These are phyloP conservation scores for Dillenia turbinata DNA, from an alignment of 164 flowering plant genomes.

Conservation along the genomic window DNA sequence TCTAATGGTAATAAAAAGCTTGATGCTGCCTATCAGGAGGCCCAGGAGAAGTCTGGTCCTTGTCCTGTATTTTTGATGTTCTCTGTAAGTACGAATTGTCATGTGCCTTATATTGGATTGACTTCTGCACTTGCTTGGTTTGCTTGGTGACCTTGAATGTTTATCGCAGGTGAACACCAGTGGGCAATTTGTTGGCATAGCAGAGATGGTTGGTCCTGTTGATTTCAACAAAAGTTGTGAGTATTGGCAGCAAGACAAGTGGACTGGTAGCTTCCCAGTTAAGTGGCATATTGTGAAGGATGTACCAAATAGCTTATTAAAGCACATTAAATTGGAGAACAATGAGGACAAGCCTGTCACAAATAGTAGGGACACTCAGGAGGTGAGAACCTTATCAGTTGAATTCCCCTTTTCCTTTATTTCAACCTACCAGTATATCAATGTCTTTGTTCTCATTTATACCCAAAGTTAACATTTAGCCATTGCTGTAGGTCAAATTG, in stretches of 20 bases:
- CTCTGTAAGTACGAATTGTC: conserved; percentile 46
- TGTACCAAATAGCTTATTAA: conserved; percentile 73
- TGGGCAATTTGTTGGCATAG: conserved; percentile 88
- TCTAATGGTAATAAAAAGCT: conserved; percentile 88
- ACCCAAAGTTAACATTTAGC: too few relatives aligned
- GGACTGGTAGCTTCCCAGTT: conserved; percentile 82
- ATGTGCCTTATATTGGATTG: not conserved
- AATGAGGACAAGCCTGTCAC: conserved; percentile 92
- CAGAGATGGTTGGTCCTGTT: conserved; percentile 84
- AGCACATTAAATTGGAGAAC: conserved; percentile 77
- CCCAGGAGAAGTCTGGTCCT: conserved; percentile 55
- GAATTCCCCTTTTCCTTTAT: not conserved
- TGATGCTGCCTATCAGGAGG: conserved; percentile 66
- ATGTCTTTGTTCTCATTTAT: not conserved
- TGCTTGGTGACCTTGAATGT: not conserved
- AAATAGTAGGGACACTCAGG: conserved; percentile 85
- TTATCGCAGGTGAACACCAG: conserved; percentile 75
- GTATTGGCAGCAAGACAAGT: conserved; percentile 92
- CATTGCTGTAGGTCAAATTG: conserved; percentile 49
- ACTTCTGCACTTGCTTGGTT: not conserved
- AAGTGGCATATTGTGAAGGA: conserved; percentile 94
- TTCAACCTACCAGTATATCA: not conserved
- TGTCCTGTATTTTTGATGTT: conserved; percentile 78
- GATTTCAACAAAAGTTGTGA: conserved; percentile 75
- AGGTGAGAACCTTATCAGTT: conserved; percentile 32